A percentile compares a stretch with the other conserved stretches of the same genome.
phyloP scores from a whole-genome alignment of 139 green algal species.

The Mychonastes homosphaera region DNA sequence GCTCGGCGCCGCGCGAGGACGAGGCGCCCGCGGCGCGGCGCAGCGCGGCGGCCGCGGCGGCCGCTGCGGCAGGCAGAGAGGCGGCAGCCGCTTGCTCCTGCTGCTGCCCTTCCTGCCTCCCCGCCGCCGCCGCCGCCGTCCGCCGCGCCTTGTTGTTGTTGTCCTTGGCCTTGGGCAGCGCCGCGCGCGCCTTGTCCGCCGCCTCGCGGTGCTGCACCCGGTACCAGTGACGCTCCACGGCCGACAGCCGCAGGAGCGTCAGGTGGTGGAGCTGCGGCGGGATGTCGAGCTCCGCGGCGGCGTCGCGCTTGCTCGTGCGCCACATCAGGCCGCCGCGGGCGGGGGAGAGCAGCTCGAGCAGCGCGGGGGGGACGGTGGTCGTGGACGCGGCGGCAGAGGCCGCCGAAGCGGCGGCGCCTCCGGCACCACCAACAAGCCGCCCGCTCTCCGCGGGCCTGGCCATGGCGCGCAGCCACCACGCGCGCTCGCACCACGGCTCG shows the following conservation, averaged over 20 bases:
- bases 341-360: conserved; percentile 36
- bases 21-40: conserved; percentile 1
- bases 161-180: conserved; percentile 26
- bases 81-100: not conserved
- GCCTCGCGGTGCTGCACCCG: conserved; percentile 26
- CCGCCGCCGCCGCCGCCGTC: not conserved
- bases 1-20: conserved; percentile 6
- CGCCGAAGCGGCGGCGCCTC: conserved; percentile 9
- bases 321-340: conserved; percentile 69
- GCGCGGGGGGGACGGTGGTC: conserved; percentile 4
- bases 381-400: no score
- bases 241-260: conserved; percentile 49
- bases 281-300: conserved; percentile 67
- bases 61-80: not conserved
- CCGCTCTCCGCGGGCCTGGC: conserved; percentile 41
- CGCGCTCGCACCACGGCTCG: conserved; percentile 31
- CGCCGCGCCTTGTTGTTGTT: not conserved
- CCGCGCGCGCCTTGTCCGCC: conserved; percentile 29
- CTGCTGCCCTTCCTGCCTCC: conserved; percentile 9
- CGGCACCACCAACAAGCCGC: not conserved
- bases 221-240: conserved; percentile 88
- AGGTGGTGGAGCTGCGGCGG: conserved; percentile 50
- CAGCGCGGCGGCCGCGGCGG: conserved; percentile 2
- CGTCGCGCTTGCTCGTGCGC: conserved; percentile 68
- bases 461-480: conserved; percentile 53